Evolutionary conservation across 2,329 filamentous ascomycete species (phyloP).

Genomic region (Penicillium palitans): DNA sequence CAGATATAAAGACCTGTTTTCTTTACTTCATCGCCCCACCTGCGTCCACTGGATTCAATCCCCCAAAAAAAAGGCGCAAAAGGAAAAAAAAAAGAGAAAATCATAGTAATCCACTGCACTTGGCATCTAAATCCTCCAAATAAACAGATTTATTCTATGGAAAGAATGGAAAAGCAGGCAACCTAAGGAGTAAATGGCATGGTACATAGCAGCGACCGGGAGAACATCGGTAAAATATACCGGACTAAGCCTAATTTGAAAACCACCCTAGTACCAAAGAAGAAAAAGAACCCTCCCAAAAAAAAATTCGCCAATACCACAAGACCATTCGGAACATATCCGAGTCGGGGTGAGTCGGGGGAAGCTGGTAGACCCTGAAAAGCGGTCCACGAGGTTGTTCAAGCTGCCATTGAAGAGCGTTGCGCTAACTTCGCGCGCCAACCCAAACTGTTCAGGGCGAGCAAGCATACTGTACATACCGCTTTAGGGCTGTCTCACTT

Average conservation of each 20-base stretch:
- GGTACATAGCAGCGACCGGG: neutral
- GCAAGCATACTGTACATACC: neutral
- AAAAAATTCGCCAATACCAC: neutral
- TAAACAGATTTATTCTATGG: neutral
- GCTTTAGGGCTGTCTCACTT: slow-evolving; percentile 6
- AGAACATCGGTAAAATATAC: neutral
- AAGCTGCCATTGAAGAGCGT: neutral
- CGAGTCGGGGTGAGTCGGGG: neutral
- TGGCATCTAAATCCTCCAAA: neutral
- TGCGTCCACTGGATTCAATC: neutral
- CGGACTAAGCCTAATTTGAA: neutral
- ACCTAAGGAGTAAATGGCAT: neutral
- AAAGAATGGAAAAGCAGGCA: neutral
- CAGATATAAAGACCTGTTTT: neutral
- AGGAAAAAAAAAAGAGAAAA: neutral
- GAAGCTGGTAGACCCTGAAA: neutral
- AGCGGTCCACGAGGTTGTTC: neutral
- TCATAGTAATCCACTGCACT: too few relatives aligned
- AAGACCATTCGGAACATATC: neutral
- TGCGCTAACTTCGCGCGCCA: neutral
- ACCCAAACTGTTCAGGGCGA: neutral
- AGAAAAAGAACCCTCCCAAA: too few relatives aligned
- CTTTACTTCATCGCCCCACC: neutral
- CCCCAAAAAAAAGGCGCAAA: neutral
- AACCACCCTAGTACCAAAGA: too few relatives aligned